A percentile compares a stretch with the other conserved stretches of the same genome.
phyloP scores from a whole-genome alignment of 805 yeast species.

The Suhomyces sp. region DNA sequence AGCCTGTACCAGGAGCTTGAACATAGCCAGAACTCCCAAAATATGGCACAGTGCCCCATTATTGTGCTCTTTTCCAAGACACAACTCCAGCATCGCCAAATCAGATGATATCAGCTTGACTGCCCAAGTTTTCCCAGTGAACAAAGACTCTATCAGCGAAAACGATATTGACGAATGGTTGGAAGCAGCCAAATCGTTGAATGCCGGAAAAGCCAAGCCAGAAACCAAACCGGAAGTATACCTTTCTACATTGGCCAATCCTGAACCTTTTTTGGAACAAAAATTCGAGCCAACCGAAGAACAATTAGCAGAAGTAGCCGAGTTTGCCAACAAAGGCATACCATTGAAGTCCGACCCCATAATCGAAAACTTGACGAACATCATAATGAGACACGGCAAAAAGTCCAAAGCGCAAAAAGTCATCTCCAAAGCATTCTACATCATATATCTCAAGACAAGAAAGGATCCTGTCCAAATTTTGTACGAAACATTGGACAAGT shows the following conservation, averaged over 20 bases:
- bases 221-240: conserved; percentile 37
- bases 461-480: conserved; percentile 77
- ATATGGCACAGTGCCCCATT: background rate
- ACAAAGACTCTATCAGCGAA: conserved; percentile 37
- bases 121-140: conserved; percentile 38
- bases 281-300: conserved; percentile 58
- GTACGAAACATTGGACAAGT: conserved; percentile 68
- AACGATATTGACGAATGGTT: conserved; percentile 48
- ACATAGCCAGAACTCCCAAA: background rate
- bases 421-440: conserved; percentile 74
- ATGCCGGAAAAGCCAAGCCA: conserved; percentile 25
- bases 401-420: conserved; percentile 75
- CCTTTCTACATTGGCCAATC: conserved; percentile 36
- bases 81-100: conserved; percentile 7
- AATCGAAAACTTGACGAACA: conserved; percentile 72
- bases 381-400: conserved; percentile 90
- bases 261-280: conserved; percentile 32
- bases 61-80: conserved; percentile 10
- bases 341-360: conserved; percentile 69
- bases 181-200: conserved; percentile 40
- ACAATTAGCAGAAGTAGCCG: conserved; percentile 58
- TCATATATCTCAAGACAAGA: conserved; percentile 69
- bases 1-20: conserved; percentile 1
- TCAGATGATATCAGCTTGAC: conserved; percentile 17
- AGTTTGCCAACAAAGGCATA: conserved; percentile 48